Conservation (phyloP, 148 eudicot genomes). For the Pouteria glomerata region DNA sequence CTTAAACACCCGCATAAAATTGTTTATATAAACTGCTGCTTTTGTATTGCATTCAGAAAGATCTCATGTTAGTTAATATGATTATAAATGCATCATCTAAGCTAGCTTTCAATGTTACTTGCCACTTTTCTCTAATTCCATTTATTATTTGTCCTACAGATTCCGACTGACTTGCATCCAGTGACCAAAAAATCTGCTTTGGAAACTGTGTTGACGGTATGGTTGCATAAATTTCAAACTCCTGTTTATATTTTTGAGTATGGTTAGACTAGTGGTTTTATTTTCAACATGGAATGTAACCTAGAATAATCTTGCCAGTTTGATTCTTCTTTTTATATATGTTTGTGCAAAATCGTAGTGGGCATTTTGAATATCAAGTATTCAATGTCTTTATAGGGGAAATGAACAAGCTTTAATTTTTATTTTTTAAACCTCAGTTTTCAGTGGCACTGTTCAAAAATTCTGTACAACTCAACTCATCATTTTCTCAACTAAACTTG, state of each 20-base stretch:
- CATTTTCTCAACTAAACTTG: no score
- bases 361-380: no score
- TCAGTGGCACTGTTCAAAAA: no score
- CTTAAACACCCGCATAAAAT: no score
- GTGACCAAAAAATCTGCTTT: conserved; percentile 68
- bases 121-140: not conserved
- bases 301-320: not conserved
- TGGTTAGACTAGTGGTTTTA: not conserved
- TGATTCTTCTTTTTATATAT: no score
- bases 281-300: not conserved
- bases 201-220: conserved; percentile 95
- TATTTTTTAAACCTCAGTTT: no score
- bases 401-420: no score
- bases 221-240: not conserved
- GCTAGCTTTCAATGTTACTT: not conserved
- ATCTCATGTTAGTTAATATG: not conserved
- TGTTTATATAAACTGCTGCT: not conserved
- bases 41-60: not conserved
- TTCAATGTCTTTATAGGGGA: no score
- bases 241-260: not conserved
- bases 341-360: no score
- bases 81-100: not conserved
- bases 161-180: conserved; percentile 86
- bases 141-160: conserved; percentile 39
- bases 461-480: no score